A percentile compares a stretch with the other conserved stretches of the same genome.
Evolutionary conservation across 345 rosid species (phyloP).

Genomic region (Aethionema arabicum): DNA sequence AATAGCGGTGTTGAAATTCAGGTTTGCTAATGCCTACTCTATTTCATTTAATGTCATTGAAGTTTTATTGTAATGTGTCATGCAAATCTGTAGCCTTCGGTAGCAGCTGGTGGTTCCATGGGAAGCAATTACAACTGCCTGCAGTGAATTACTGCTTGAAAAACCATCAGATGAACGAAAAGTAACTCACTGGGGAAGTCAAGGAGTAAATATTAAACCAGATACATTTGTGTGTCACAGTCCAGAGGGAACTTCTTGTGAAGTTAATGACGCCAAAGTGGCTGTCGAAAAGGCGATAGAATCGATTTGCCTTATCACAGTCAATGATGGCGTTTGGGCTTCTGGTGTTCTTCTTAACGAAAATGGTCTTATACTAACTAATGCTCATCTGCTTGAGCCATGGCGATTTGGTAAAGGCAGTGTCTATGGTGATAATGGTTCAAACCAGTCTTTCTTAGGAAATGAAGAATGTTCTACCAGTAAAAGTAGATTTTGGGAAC

Average conservation of each 20-base stretch:
- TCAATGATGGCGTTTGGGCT: slow-evolving; percentile 86
- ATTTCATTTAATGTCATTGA: slow-evolving; percentile 34
- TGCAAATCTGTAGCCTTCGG: slow-evolving; percentile 79
- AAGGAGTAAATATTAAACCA: slow-evolving; percentile 12
- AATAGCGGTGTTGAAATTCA: slow-evolving; percentile 83
- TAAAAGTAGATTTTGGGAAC: slow-evolving; percentile 34
- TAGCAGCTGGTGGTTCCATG: slow-evolving; percentile 99
- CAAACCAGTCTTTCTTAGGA: slow-evolving; percentile 22
- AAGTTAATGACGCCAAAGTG: slow-evolving; percentile 28
- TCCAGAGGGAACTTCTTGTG: slow-evolving; percentile 30
- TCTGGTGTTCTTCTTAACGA: slow-evolving; percentile 82
- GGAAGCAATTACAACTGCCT: slow-evolving; percentile 93
- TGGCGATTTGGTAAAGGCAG: slow-evolving; percentile 87
- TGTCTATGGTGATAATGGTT: slow-evolving; percentile 39
- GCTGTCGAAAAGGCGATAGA: slow-evolving; percentile 59
- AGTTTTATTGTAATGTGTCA: slow-evolving; percentile 50
- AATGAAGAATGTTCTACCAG: slow-evolving; percentile 39
- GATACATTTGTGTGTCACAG: slow-evolving; percentile 31
- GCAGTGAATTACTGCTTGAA: slow-evolving; percentile 71
- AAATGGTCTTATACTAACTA: slow-evolving; percentile 81
- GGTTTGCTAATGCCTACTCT: slow-evolving; percentile 49
- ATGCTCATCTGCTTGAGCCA: slow-evolving; percentile 94
- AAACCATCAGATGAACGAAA: slow-evolving; percentile 54
- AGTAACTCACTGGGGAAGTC: slow-evolving; percentile 47
- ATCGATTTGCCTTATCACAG: slow-evolving; percentile 78